Evolutionary conservation across 2,329 filamentous ascomycete species (phyloP).

Genomic region (Neobulgaria alba): DNA sequence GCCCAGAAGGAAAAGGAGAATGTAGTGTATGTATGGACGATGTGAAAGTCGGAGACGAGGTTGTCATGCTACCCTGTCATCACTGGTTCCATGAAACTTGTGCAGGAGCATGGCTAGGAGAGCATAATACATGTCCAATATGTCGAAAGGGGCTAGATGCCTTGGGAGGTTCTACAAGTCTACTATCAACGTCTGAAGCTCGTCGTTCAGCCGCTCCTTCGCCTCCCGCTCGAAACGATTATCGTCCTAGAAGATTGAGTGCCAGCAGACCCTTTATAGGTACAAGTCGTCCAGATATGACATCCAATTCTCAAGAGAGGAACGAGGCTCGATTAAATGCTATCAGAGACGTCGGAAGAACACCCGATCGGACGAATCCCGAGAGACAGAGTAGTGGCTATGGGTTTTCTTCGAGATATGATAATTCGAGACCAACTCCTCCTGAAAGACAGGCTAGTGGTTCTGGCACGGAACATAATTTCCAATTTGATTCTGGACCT

Average conservation of each 20-base stretch:
- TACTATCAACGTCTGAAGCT: constrained; percentile 6
- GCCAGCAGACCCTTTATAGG: constrained; percentile 6
- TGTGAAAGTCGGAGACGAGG: constrained; percentile 63
- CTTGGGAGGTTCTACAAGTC: constrained; percentile 6
- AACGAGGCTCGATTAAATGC: constrained; percentile 25
- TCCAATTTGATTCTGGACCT: too few relatives aligned
- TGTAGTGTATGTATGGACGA: constrained; percentile 95
- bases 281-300: constrained; percentile 11
- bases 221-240: constrained; percentile 10
- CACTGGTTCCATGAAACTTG: constrained; percentile 92
- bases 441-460: too few relatives aligned
- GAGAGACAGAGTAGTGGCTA: too few relatives aligned
- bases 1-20: constrained; percentile 57
- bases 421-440: too few relatives aligned
- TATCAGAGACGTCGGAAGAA: constrained; percentile 19
- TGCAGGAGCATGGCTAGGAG: constrained; percentile 72
- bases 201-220: constrained; percentile 7
- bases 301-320: constrained; percentile 5
- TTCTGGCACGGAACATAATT: too few relatives aligned
- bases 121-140: constrained; percentile 89
- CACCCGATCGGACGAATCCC: too few relatives aligned
- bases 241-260: constrained; percentile 14
- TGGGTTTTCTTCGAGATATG: too few relatives aligned
- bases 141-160: constrained; percentile 45
- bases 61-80: constrained; percentile 72